Evolutionary conservation across 805 yeast species (phyloP), one percentile per base, ranked within the genome.

Genomic region (Sugiyamaella chiloensis): DNA sequence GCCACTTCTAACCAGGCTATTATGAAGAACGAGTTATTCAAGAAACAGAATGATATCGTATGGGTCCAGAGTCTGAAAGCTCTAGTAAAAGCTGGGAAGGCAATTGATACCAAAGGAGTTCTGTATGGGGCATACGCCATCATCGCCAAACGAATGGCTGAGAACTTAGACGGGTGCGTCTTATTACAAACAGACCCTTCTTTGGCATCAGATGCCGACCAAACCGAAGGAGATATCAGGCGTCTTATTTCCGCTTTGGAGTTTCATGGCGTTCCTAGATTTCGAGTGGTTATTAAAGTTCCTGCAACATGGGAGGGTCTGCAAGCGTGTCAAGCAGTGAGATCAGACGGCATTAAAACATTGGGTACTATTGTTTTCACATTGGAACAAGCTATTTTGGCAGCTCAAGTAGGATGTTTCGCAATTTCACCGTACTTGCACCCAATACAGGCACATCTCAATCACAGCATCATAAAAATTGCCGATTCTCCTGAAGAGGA

Each of bases 161-260:
- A 43, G 72, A 14, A 44, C 67, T 26, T 71, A 60, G 61, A 74
- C 67, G 30, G 79, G 60, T 46, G 65, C 47, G 55, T 69, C 73
- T 64, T 74, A 76, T 53, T 78, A 14, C 72, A 67, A 54, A 59
- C 60, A 14, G 40, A 52, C 19, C 69, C 72, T 3, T 26, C 50
- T 6, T 46, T 45, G n/a, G 54, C 56, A n/a, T 45, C 54, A 30
- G 64, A 66, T 42, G 54, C 60, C 1, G 62, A 56, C n/a, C 59
- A 50, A 19, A 57, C 63, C 6, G 56, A 56, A 35, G 47, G 46
- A 2, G 53, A 60, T 26, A 71, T 68, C 5, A 49, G 45, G 23
- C 52, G 37, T 2, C 56, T 65, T 39, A 66, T 66, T 35, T 51
- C 47, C 1, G 69, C 67, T 5, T 67, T 60, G 45, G 64, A 60